Evolutionary conservation across 768 basidiomycete genomes (phyloP), one percentile per base, ranked within the genome.

Genomic region (Suillus occidentalis): DNA sequence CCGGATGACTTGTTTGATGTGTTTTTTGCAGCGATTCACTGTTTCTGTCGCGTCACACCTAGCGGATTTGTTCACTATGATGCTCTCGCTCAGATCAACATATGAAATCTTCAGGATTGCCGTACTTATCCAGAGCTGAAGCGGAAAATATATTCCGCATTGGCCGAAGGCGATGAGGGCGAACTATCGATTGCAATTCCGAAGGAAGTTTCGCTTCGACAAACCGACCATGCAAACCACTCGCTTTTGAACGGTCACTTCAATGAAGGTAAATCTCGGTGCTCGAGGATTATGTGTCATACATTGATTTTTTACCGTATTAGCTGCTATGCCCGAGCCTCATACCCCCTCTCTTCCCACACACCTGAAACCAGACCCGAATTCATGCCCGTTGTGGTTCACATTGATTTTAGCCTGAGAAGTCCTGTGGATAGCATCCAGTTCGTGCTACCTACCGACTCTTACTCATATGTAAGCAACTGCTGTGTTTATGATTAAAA

Each of bases 91-190:
- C 87, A 84, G 67, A 80, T 93, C 69, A 83, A 80, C 67, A 82
- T 89, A 71, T 87, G 84, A 42, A 88, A 89, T 68, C 82, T 87
- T 13, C 83, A 85, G 68, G 94, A 97, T 74, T 89, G 91, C 65
- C 93, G 95, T 72, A 85, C 87, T 62, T 95, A 97, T 78, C 93
- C 95, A 7, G 97, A 97, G 73, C 82, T 96, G 65, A 99, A 97
- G 82, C 85, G 97, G 65, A 91, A 89, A 78, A 77, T 97, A 47
- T 99, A 95, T 80, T 87, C 94, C 0, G 94, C 97, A 0, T 81
- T 95, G 60, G 87, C 94, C 66, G 97, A 99, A 72, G 85, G 88
- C 50, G 95, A 97, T 69, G 95, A 98, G 75, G 97, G 97, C 64
- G 97, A 99, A 77, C 75, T 99, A 39, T 94, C 94, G 6, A 94